Conservation (phyloP, 225 moss, liverwort and hornwort genomes). For the Sphagnum tenellum region DNA sequence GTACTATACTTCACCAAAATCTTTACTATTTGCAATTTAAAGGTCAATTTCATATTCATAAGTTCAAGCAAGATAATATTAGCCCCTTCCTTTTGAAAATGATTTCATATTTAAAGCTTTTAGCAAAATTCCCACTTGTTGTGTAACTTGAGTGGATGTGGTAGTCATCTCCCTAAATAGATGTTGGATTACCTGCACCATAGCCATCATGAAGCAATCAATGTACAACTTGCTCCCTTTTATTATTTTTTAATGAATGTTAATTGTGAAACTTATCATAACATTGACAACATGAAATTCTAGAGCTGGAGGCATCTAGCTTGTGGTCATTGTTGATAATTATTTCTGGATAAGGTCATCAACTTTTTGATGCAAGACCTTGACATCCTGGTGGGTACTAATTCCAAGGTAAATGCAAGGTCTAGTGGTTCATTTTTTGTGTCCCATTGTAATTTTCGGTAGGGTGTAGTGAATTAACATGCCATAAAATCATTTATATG, state of each 20-base stretch:
- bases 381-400: slow-evolving; percentile 72
- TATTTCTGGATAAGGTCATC: slow-evolving; percentile 94
- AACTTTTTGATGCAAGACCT: slow-evolving; percentile 80
- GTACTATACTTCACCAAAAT: too few relatives aligned
- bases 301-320: slow-evolving; percentile 51
- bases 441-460: too few relatives aligned
- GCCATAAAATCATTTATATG: too few relatives aligned
- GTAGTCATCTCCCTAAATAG: slow-evolving; percentile 83
- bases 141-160: slow-evolving; percentile 54
- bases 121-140: slow-evolving; percentile 48
- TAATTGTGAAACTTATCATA: slow-evolving; percentile 68
- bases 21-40: too few relatives aligned
- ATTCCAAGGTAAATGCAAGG: neutral
- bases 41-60: too few relatives aligned
- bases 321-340: slow-evolving; percentile 66
- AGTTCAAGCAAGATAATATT: too few relatives aligned
- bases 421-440: too few relatives aligned
- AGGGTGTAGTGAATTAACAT: too few relatives aligned
- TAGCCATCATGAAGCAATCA: slow-evolving; percentile 78
- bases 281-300: slow-evolving; percentile 58
- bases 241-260: slow-evolving; percentile 71
- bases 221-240: slow-evolving; percentile 77
- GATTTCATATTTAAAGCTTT: too few relatives aligned
- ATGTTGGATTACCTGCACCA: slow-evolving; percentile 89
- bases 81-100: too few relatives aligned